Conservation (phyloP, 2,329 filamentous ascomycete genomes). For the Byssochlamys sp. region DNA sequence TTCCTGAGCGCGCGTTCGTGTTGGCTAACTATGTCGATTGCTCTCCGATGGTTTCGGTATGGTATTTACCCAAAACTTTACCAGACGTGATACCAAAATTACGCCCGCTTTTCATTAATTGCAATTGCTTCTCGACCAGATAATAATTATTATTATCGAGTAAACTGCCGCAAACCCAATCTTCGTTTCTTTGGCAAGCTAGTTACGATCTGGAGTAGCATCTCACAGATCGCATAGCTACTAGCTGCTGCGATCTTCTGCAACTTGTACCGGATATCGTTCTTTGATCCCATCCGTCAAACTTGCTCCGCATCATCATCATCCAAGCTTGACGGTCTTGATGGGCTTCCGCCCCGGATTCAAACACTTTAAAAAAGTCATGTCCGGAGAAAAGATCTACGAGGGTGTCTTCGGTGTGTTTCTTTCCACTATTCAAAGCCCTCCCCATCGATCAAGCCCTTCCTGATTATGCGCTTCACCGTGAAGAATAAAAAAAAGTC, state of each 20-base stretch:
- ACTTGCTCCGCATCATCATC: background rate
- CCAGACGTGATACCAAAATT: background rate
- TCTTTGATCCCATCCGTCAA: background rate
- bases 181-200: background rate
- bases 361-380: constrained; percentile 24
- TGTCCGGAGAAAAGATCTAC: constrained; percentile 41
- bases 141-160: background rate
- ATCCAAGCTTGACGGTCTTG: constrained; percentile 1
- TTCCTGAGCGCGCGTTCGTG: background rate
- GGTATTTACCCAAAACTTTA: background rate
- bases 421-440: background rate
- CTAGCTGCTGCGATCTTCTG: background rate
- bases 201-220: background rate
- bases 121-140: background rate
- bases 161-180: background rate
- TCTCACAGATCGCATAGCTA: background rate
- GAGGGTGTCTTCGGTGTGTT: constrained; percentile 55
- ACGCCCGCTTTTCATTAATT: background rate
- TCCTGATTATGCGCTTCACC: background rate
- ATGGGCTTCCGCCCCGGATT: constrained; percentile 23
- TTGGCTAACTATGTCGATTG: background rate
- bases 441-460: background rate
- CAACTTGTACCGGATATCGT: background rate
- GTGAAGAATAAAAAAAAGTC: background rate
- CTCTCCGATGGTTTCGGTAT: background rate